phyloP scores from a whole-genome alignment of 495 filamentous ascomycete species.

The Xylaria curta region DNA sequence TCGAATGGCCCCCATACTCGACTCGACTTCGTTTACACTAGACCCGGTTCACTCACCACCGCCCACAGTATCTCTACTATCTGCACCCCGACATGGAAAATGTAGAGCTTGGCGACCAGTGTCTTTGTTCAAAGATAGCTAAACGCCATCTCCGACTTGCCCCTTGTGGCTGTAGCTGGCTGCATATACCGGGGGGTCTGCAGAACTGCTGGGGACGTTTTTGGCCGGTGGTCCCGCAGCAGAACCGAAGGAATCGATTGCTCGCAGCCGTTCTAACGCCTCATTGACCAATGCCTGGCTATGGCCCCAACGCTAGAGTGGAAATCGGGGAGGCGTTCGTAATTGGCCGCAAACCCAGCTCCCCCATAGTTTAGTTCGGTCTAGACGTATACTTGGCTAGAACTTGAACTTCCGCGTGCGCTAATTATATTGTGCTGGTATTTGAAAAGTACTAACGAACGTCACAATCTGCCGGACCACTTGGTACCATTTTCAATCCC shows the following conservation, averaged over 20 bases:
- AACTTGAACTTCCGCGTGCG: neutral
- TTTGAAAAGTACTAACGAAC: neutral
- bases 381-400: neutral
- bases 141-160: slow-evolving; percentile 10
- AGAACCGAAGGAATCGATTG: slow-evolving; percentile 13
- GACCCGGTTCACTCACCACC: slow-evolving; percentile 1
- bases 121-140: slow-evolving; percentile 18
- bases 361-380: neutral
- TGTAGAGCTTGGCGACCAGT: slow-evolving; percentile 5
- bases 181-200: neutral
- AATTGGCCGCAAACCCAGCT: slow-evolving; percentile 17
- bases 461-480: slow-evolving; percentile 22
- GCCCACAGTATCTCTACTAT: neutral
- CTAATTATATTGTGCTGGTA: neutral
- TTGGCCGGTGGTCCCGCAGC: slow-evolving; percentile 10
- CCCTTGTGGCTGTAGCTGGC: slow-evolving; percentile 12
- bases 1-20: neutral
- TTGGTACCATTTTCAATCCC: neutral
- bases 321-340: slow-evolving; percentile 5
- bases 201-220: slow-evolving; percentile 7
- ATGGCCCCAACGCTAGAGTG: neutral
- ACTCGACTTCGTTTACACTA: slow-evolving; percentile 3
- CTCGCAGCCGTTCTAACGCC: slow-evolving; percentile 14
- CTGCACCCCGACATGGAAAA: neutral
- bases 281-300: slow-evolving; percentile 10